Evolutionary conservation across 495 filamentous ascomycete genomes (phyloP).

Genomic region (Hamigera avellanea): DNA sequence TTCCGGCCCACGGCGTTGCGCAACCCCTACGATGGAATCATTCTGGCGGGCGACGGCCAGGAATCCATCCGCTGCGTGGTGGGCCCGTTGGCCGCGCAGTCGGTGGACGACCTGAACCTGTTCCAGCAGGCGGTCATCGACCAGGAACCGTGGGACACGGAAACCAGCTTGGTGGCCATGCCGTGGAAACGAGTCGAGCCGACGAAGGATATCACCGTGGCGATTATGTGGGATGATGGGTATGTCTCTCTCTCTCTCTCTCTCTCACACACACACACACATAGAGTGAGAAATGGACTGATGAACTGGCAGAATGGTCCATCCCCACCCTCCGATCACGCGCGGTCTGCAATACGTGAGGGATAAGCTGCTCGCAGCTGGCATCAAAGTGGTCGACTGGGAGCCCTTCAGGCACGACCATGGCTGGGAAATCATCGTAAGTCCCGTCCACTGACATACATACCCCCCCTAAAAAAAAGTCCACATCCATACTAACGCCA

Average conservation of each 20-base stretch:
- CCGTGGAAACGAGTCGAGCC: constrained; percentile 40
- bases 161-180: constrained; percentile 46
- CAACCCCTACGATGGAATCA: constrained; percentile 32
- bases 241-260: constrained; percentile 2
- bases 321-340: constrained; percentile 58
- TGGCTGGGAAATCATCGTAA: constrained; percentile 47
- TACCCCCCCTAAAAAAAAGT: too few relatives aligned
- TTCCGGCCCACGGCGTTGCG: constrained; percentile 46
- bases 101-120: constrained; percentile 49
- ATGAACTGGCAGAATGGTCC: constrained; percentile 15
- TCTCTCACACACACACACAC: too few relatives aligned
- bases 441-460: constrained; percentile 1
- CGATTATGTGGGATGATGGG: constrained; percentile 59
- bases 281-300: too few relatives aligned
- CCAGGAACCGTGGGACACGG: constrained; percentile 48
- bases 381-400: constrained; percentile 54
- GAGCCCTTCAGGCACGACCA: constrained; percentile 49
- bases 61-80: constrained; percentile 50
- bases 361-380: constrained; percentile 35
- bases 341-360: constrained; percentile 45
- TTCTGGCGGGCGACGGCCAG: constrained; percentile 38
- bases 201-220: constrained; percentile 47
- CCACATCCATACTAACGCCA: not conserved
- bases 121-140: constrained; percentile 51
- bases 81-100: constrained; percentile 48